Conservation (phyloP, 768 basidiomycete species). For the Serpula lacrymans region DNA sequence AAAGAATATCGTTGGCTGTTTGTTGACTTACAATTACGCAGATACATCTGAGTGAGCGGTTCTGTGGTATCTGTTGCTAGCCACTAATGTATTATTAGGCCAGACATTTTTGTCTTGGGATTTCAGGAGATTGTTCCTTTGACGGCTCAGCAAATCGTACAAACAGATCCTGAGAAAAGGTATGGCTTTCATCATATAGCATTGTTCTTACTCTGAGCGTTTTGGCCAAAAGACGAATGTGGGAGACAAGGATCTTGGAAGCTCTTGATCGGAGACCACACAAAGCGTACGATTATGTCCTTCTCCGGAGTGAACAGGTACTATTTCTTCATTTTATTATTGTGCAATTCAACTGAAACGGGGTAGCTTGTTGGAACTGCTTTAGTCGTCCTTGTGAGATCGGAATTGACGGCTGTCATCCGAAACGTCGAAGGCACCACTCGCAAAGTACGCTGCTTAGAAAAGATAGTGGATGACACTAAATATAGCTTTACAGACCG, state of each 20-base stretch:
- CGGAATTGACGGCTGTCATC: conserved; percentile 71
- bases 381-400: conserved; percentile 78
- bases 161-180: conserved; percentile 93
- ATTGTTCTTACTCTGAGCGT: neutral
- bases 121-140: conserved; percentile 98
- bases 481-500: conserved; percentile 49
- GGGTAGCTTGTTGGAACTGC: conserved; percentile 91
- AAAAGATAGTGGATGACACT: too few relatives aligned
- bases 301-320: conserved; percentile 92
- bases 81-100: conserved; percentile 41
- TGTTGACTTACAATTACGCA: conserved; percentile 9
- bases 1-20: neutral
- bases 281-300: conserved; percentile 70
- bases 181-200: conserved; percentile 24
- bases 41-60: conserved; percentile 16
- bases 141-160: conserved; percentile 96
- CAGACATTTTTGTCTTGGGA: conserved; percentile 86
- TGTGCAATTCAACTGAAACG: conserved; percentile 1
- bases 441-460: conserved; percentile 64
- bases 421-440: conserved; percentile 90
- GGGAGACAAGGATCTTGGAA: conserved; percentile 82
- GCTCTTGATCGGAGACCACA: conserved; percentile 69
- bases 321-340: conserved; percentile 1
- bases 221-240: conserved; percentile 58
- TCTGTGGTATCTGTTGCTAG: conserved; percentile 14